Base-by-base conservation (phyloP, 1,284 basidiomycete genomes). In the Puccinia hordei region DNA sequence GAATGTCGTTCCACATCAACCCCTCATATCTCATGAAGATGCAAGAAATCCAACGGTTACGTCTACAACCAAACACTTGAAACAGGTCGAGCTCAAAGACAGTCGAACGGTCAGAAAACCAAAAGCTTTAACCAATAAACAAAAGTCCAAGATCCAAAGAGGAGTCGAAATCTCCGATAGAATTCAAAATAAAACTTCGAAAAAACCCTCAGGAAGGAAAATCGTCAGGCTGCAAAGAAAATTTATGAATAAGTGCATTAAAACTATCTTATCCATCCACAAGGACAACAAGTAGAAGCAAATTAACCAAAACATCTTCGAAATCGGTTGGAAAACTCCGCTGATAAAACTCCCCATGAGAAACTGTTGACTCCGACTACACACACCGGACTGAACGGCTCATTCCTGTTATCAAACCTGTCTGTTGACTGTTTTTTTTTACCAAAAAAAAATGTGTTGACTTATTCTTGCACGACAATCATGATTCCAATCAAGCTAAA, bases 101-200 rank as follows among this genome's bases (percentile, higher is more conserved):
- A 46, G 41, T 12, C 33, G n/a, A 27, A 49, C 24, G 41, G 49
- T 12, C 19, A 44, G 44, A 68, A 68, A 68, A 49, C 41, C 41
- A 22, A 68, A 68, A 33, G 38, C 41, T 13, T 15, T 68, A 15
- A 68, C n/a, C 10, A 68, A 68, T 49, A 68, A 68, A 49, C 66
- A 68, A 22, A 44, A 49, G 41, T 46, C 33, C 9, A 68, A 68
- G n/a, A 68, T 68, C 19, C 66, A 68, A 68, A 44, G 41, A 49
- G 66, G 66, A 1, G 27, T 68, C 41, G 66, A 68, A 49, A 68
- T 68, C 66, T 68, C 66, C 1, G 66, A 68, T 49, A 24, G 24
- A 38, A 44, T 68, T 6, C 24, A 68, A 30, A 68, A n/a, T 17
- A 68, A 68, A 49, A 49, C 66, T 33, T 49, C 38, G 9, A 68